A percentile compares a stretch with the other conserved stretches of the same genome.
phyloP scores from a whole-genome alignment of 2,329 filamentous ascomycete species.

The Aureobasidium namibiae region DNA sequence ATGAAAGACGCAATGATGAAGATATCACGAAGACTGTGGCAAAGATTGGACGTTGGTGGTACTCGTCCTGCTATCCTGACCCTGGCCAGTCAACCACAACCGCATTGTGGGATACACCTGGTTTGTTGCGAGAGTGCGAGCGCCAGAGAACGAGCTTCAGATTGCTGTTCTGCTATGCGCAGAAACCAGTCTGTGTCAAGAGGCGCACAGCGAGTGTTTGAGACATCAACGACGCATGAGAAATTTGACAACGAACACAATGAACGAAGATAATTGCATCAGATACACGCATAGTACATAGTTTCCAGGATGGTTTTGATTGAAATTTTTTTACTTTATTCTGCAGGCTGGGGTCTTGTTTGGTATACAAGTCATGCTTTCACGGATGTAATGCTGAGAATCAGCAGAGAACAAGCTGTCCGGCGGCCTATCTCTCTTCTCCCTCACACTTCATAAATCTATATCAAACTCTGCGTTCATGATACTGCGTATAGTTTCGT shows the following conservation, averaged over 20 bases:
- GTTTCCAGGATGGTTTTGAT: background rate
- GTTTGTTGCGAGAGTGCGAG: slow-evolving; percentile 75
- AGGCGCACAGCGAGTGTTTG: slow-evolving; percentile 43
- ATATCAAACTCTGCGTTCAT: too few relatives aligned
- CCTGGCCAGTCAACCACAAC: slow-evolving; percentile 39
- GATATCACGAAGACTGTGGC: slow-evolving; percentile 89
- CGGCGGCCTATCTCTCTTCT: too few relatives aligned
- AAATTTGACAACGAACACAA: background rate
- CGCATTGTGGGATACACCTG: slow-evolving; percentile 69
- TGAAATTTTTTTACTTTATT: background rate
- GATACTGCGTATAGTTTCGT: too few relatives aligned
- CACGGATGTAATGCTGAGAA: too few relatives aligned
- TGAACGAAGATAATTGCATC: background rate
- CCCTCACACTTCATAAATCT: too few relatives aligned
- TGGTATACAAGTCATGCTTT: background rate
- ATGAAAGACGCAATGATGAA: slow-evolving; percentile 51
- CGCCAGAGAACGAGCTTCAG: slow-evolving; percentile 80
- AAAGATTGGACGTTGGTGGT: slow-evolving; percentile 93
- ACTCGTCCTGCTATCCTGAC: slow-evolving; percentile 81
- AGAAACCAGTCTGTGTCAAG: slow-evolving; percentile 54
- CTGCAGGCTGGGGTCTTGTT: background rate
- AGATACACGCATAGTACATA: background rate
- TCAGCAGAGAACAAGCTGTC: too few relatives aligned
- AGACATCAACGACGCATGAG: slow-evolving; percentile 13
- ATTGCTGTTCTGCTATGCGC: slow-evolving; percentile 82